These are phyloP conservation scores for Sisymbrium irio DNA, from an alignment of 345 rosid genomes.

Conservation along the genomic window DNA sequence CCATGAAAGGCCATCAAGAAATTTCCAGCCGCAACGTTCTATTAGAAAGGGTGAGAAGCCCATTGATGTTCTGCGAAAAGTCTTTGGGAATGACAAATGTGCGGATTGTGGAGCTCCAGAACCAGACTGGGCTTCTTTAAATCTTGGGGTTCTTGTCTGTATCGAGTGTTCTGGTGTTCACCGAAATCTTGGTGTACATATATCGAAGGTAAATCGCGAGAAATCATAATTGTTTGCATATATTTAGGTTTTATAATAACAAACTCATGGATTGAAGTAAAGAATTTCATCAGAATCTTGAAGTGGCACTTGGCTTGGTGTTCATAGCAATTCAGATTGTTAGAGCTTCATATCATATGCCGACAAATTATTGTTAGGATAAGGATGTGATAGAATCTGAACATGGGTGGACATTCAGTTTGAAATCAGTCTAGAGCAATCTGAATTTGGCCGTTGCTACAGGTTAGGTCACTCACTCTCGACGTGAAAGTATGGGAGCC, in stretches of 20 bases:
- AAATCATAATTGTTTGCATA: neutral
- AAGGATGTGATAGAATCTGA: constrained; percentile 10
- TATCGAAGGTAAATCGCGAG: constrained; percentile 68
- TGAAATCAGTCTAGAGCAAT: constrained; percentile 2
- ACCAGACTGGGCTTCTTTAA: constrained; percentile 99
- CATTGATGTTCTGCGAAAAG: constrained; percentile 71
- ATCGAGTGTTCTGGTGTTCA: constrained; percentile 99
- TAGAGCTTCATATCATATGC: neutral
- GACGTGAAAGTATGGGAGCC: constrained; percentile 99
- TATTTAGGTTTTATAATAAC: neutral
- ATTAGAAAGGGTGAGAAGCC: constrained; percentile 80
- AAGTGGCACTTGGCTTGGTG: neutral
- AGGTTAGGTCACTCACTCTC: constrained; percentile 97
- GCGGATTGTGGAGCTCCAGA: constrained; percentile 99
- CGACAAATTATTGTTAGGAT: neutral
- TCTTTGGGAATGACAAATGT: constrained; percentile 90
- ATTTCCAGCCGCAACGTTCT: constrained; percentile 66
- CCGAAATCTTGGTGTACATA: constrained; percentile 96
- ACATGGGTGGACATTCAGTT: neutral
- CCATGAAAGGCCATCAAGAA: constrained; percentile 64
- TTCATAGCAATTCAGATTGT: constrained; percentile 18
- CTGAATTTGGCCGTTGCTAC: constrained; percentile 34
- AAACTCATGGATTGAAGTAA: neutral
- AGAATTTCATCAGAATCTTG: constrained; percentile 10
- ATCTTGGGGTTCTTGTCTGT: constrained; percentile 95